Evolutionary conservation across 2,329 filamentous ascomycete species (phyloP).

Genomic region (Thielaviopsis punctulata): DNA sequence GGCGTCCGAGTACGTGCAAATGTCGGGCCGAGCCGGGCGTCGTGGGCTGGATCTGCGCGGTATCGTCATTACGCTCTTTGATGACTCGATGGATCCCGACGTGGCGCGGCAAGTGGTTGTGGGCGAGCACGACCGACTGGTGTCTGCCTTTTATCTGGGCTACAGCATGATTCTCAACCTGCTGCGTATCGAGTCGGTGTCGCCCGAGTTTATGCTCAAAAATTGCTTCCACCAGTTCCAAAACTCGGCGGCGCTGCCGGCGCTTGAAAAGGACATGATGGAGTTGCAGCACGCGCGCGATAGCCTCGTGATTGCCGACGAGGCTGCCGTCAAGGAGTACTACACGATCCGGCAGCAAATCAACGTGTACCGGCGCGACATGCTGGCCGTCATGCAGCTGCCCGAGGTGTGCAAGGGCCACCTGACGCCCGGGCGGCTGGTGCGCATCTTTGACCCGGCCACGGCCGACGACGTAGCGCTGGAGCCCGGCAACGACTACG

Average conservation of each 20-base stretch:
- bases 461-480: slow-evolving; percentile 25
- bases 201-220: slow-evolving; percentile 97
- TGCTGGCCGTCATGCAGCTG: slow-evolving; percentile 81
- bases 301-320: slow-evolving; percentile 63
- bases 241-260: slow-evolving; percentile 73
- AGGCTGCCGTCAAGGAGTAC: slow-evolving; percentile 81
- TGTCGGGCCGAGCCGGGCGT: slow-evolving; percentile 93
- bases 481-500: slow-evolving; percentile 45
- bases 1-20: slow-evolving; percentile 93
- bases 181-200: slow-evolving; percentile 96
- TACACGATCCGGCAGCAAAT: slow-evolving; percentile 79
- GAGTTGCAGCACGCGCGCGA: slow-evolving; percentile 61
- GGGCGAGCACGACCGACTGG: slow-evolving; percentile 89
- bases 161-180: slow-evolving; percentile 99
- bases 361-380: slow-evolving; percentile 68
- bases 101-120: slow-evolving; percentile 92
- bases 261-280: slow-evolving; percentile 66
- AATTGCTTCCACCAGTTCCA: slow-evolving; percentile 97
- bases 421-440: slow-evolving; percentile 70
- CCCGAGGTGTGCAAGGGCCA: slow-evolving; percentile 74
- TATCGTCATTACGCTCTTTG: slow-evolving; percentile 99
- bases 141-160: slow-evolving; percentile 91
- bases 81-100: slow-evolving; percentile 86
- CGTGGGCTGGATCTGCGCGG: slow-evolving; percentile 93
- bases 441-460: slow-evolving; percentile 60